Conservation (phyloP, 345 rosid genomes). For the Aethionema arabicum region DNA sequence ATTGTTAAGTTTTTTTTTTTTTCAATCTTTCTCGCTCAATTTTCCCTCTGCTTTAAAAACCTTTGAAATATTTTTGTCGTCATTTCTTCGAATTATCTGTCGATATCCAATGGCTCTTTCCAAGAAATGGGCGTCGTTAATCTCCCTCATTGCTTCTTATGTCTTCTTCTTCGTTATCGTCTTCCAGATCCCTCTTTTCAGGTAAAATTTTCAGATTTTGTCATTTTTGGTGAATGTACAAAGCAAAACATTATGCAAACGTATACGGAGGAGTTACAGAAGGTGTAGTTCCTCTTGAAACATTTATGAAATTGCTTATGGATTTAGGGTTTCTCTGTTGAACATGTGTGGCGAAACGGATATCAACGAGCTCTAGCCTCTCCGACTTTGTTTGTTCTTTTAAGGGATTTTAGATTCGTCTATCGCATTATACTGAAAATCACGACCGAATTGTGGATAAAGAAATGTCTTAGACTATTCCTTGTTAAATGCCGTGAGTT, state of each 20-base stretch:
- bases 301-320: neutral
- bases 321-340: constrained; percentile 16
- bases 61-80: neutral
- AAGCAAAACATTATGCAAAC: neutral
- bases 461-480: no score
- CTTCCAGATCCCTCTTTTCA: constrained; percentile 85
- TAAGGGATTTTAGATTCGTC: neutral
- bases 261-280: neutral
- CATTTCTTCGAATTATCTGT: neutral
- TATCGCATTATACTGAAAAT: no score
- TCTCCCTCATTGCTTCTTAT: constrained; percentile 52
- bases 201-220: constrained; percentile 40
- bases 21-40: neutral
- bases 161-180: constrained; percentile 52
- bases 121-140: constrained; percentile 54
- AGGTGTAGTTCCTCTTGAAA: neutral
- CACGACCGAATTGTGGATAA: no score
- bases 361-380: neutral
- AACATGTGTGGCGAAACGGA: neutral
- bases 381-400: neutral
- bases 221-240: neutral
- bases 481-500: no score
- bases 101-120: constrained; percentile 46
- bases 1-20: neutral
- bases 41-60: constrained; percentile 26